Conservation (phyloP, 208 protist genomes). For the Leishmania braziliensis region DNA sequence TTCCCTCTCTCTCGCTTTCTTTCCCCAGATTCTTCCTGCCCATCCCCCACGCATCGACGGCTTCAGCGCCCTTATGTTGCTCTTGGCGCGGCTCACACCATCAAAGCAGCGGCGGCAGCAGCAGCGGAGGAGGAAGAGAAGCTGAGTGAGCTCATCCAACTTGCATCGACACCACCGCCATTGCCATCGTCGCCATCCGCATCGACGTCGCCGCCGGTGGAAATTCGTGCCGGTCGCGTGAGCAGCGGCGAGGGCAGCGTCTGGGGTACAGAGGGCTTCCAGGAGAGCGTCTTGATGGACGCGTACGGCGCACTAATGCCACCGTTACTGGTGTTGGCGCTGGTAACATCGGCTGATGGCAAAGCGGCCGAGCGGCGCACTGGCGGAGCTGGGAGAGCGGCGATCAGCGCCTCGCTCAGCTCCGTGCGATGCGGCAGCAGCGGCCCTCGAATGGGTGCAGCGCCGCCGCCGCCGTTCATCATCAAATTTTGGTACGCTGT, state of each 20-base stretch:
- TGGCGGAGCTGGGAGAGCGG: slow-evolving; percentile 21
- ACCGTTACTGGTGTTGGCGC: neutral
- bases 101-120: neutral
- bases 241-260: neutral
- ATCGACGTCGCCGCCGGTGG: neutral
- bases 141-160: slow-evolving; percentile 10
- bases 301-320: neutral
- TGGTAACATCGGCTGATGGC: neutral
- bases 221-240: neutral
- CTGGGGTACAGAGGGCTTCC: neutral
- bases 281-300: neutral
- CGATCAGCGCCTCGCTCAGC: slow-evolving; percentile 21
- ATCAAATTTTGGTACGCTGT: neutral
- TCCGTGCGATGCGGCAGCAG: neutral
- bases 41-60: neutral
- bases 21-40: neutral
- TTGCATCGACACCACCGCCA: slow-evolving; percentile 19
- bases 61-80: neutral
- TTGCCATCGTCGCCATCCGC: neutral
- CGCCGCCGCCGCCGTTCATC: neutral
- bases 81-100: neutral
- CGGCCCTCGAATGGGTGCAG: neutral
- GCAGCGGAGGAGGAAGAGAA: neutral
- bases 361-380: neutral
- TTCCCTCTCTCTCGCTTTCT: neutral